These are phyloP conservation scores for Diaporthe caulivora DNA, from an alignment of 2,329 filamentous ascomycete genomes.

Conservation along the genomic window DNA sequence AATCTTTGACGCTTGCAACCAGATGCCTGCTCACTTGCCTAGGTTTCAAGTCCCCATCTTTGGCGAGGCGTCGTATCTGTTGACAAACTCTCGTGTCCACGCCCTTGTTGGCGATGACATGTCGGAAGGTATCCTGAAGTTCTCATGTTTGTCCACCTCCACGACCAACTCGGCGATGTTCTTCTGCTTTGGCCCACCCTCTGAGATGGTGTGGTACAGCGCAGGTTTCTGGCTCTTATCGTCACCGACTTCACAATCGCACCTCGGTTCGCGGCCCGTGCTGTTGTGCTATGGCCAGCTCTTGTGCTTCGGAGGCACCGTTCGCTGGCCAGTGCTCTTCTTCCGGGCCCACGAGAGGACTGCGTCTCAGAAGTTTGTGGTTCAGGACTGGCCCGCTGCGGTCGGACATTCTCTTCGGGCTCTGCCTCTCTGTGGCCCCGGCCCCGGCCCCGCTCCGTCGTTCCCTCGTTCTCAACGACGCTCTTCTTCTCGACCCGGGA, in stretches of 20 bases:
- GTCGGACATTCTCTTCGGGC: background rate
- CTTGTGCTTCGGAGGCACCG: background rate
- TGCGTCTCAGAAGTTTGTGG: background rate
- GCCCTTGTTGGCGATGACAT: slow-evolving; percentile 13
- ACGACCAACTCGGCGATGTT: slow-evolving; percentile 7
- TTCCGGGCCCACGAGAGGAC: background rate
- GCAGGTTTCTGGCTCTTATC: background rate
- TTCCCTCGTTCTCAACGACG: background rate
- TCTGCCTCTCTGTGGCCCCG: background rate
- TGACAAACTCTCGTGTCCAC: background rate
- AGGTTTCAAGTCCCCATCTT: background rate
- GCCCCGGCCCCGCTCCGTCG: background rate
- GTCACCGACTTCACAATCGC: background rate
- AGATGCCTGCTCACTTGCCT: background rate
- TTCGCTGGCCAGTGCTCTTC: background rate
- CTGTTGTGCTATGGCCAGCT: background rate
- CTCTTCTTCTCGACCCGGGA: slow-evolving; percentile 2
- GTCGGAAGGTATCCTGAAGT: background rate
- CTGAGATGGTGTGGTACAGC: background rate
- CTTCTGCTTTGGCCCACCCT: slow-evolving; percentile 1
- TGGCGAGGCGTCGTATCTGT: slow-evolving; percentile 16
- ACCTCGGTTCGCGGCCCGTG: background rate
- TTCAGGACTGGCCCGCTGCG: background rate
- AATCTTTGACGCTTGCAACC: background rate
- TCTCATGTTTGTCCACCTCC: background rate